Percentiles rank a stretch among this genome's conserved stretches.
Evolutionary conservation across 1,284 basidiomycete species (phyloP).

Genomic region (Tilletiaria anomala): DNA sequence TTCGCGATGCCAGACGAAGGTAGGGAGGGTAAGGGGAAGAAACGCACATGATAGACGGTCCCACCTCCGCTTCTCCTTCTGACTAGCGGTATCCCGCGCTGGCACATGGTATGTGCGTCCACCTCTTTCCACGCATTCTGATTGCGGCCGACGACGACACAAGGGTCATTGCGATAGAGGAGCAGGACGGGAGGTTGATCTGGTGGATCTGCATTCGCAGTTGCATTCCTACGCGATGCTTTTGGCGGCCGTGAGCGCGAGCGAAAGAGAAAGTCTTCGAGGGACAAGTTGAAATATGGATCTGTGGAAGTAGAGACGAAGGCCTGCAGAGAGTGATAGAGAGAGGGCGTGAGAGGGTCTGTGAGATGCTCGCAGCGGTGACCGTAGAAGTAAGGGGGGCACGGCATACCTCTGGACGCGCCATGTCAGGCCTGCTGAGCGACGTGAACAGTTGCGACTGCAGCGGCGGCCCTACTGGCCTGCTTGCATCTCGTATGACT

Average conservation of each 20-base stretch:
- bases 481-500: no score
- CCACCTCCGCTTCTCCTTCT: conserved; percentile 87
- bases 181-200: conserved; percentile 39
- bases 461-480: no score
- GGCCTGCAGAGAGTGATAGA: no score
- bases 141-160: conserved; percentile 87
- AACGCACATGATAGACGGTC: conserved; percentile 81
- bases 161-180: conserved; percentile 75
- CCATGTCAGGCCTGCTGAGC: no score
- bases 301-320: conserved; percentile 70
- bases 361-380: no score
- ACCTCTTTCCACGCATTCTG: conserved; percentile 99
- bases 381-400: no score
- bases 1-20: not conserved
- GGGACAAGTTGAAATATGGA: conserved; percentile 82
- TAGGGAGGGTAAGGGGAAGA: not conserved
- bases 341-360: no score
- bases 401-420: no score
- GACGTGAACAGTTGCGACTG: no score
- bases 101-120: conserved; percentile 51
- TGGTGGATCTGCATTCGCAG: not conserved
- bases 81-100: conserved; percentile 59
- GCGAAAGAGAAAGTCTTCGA: conserved; percentile 52
- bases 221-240: not conserved
- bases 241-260: conserved; percentile 4